A percentile compares a stretch with the other conserved stretches of the same genome.
phyloP scores from a whole-genome alignment of 1,139 yeast species.

The Lodderomyces parapsilosis region DNA sequence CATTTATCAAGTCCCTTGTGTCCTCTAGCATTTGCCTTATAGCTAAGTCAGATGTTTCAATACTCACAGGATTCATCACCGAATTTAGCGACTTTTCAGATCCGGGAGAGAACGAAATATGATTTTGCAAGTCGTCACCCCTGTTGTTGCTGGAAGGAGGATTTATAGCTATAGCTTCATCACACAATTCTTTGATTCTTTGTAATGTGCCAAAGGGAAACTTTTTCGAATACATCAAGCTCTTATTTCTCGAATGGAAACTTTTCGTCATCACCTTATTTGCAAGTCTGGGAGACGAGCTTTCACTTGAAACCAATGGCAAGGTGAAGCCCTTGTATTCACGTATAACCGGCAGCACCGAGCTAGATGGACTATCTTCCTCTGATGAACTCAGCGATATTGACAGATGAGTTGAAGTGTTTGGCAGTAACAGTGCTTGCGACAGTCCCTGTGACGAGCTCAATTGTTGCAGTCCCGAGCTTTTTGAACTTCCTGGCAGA shows the following conservation, averaged over 20 bases:
- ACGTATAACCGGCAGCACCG: constrained; percentile 15
- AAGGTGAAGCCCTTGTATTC: constrained; percentile 66
- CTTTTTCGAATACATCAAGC: constrained; percentile 29
- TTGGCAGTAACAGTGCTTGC: constrained; percentile 12
- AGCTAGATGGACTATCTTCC: constrained; percentile 15
- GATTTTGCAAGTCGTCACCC: neutral
- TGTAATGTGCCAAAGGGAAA: constrained; percentile 73
- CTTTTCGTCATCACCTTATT: constrained; percentile 26
- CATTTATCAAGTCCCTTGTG: constrained; percentile 59
- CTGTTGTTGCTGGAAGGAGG: constrained; percentile 43
- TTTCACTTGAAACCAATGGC: constrained; percentile 25
- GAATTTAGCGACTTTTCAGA: constrained; percentile 64
- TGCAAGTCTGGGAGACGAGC: constrained; percentile 23
- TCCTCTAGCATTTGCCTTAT: constrained; percentile 64
- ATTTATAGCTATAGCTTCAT: constrained; percentile 72
- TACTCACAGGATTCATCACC: constrained; percentile 32
- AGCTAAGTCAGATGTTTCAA: constrained; percentile 61
- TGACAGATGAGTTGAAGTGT: constrained; percentile 14
- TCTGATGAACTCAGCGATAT: constrained; percentile 11
- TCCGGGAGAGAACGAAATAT: constrained; percentile 59
- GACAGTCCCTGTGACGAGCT: constrained; percentile 1
- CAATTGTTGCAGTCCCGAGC: constrained; percentile 6
- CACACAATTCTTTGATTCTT: constrained; percentile 64
- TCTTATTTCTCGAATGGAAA: constrained; percentile 25
- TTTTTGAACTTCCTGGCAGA: neutral